Evolutionary conservation across 2,329 filamentous ascomycete genomes (phyloP), one percentile per base, ranked within the genome.

Genomic region (Colletotrichum sp.): DNA sequence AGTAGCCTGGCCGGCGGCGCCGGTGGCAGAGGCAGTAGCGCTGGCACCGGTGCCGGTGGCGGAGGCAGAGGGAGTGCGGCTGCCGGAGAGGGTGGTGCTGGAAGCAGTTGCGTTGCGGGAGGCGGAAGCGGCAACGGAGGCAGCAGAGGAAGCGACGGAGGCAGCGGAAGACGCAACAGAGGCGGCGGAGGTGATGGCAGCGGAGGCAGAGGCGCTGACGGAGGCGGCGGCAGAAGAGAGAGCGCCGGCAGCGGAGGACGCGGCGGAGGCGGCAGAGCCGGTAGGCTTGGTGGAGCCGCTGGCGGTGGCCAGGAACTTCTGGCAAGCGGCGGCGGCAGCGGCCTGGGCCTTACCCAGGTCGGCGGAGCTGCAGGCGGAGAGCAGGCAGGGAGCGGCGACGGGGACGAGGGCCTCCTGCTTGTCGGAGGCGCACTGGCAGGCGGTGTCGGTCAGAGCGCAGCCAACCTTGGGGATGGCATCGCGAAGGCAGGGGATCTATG

Each of bases 391-490:
- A 15, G 80, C 71, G 71, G 83, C 81, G 60, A 81, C 73, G 43
- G 79, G 71, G 26, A 77, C 70, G 39, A 86, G 81, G 75, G 81
- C 78, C 52, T 72, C 73, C 79, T 85, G 83, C 71, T 81, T 84
- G 3, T 74, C 76, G 18, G 81, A n/a, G 30, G 81, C 78, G 80
- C 87, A 88, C 78, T 83, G 82, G 81, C 87, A 88, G 67, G 78
- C 80, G 12, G 82, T 80, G 76, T 87, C 85, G 66, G 76, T 77
- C 78, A 83, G 75, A 6, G 76, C 48, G 79, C 86, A 88, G 79
- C 84, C 85, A 61, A 82, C 81, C 75, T 82, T 75, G 69, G 80
- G 75, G 76, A 88, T 81, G 75, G 82, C 82, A 18, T 82, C 79
- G 52, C 77, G 39, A 18, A 88, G 82, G 75, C 87, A 88, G 60